These are phyloP conservation scores for Tirmania nivea DNA, from an alignment of 495 filamentous ascomycete genomes.

Conservation along the genomic window DNA sequence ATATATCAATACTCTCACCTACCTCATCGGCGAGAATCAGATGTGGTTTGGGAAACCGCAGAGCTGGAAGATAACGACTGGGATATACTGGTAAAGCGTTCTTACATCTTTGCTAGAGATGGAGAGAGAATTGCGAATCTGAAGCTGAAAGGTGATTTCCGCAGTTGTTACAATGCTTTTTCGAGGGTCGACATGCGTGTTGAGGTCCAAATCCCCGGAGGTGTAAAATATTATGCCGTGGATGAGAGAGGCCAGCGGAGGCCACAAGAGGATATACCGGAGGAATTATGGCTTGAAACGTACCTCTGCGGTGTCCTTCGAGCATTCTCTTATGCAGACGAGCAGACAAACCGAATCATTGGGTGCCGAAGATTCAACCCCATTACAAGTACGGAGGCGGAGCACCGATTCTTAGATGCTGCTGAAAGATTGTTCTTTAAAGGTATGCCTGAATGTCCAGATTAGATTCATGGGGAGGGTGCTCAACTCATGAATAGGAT, in stretches of 20 bases:
- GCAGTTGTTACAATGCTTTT: conserved; percentile 97
- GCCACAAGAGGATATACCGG: conserved; percentile 39
- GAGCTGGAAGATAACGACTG: conserved; percentile 64
- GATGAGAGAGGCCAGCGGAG: conserved; percentile 90
- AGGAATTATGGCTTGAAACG: conserved; percentile 89
- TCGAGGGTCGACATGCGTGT: conserved; percentile 96
- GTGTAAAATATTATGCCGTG: conserved; percentile 85
- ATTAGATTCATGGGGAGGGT: neutral
- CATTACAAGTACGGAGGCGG: conserved; percentile 86
- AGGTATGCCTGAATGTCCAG: conserved; percentile 29
- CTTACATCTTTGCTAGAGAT: neutral
- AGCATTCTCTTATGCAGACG: conserved; percentile 90
- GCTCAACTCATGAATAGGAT: conserved; percentile 31
- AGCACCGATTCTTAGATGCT: conserved; percentile 88
- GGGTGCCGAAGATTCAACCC: conserved; percentile 92
- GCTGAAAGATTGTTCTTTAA: conserved; percentile 89
- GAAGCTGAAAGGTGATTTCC: neutral
- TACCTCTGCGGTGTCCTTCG: conserved; percentile 84
- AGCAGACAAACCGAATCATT: conserved; percentile 79
- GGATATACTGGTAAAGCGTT: conserved; percentile 60
- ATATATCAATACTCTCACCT: conserved; percentile 93
- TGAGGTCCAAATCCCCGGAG: conserved; percentile 85
- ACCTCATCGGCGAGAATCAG: conserved; percentile 54
- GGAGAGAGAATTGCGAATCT: neutral
- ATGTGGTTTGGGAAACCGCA: conserved; percentile 25